These are phyloP conservation scores for Combretum micranthum DNA, from an alignment of 345 rosid species.

Conservation along the genomic window DNA sequence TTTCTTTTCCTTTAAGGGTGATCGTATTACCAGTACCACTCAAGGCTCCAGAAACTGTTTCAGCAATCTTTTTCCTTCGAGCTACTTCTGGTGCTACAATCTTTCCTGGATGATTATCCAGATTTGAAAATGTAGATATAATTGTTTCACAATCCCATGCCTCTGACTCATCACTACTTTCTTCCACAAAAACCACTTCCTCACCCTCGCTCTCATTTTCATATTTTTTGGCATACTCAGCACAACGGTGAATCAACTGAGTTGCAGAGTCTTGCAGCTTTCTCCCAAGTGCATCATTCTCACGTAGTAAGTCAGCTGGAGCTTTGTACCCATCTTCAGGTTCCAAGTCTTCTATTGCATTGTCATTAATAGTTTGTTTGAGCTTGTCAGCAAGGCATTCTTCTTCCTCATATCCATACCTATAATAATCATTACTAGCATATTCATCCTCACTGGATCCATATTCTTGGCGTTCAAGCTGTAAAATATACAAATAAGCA, in stretches of 20 bases:
- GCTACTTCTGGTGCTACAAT: constrained; percentile 53
- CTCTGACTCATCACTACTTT: constrained; percentile 74
- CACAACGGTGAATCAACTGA: constrained; percentile 42
- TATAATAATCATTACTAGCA: constrained; percentile 27
- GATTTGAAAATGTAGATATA: constrained; percentile 63
- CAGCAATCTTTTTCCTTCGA: constrained; percentile 56
- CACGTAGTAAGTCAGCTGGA: constrained; percentile 61
- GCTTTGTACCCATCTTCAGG: constrained; percentile 45
- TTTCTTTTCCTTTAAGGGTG: constrained; percentile 64
- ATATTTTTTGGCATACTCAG: constrained; percentile 57
- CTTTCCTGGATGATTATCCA: constrained; percentile 85
- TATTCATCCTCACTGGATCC: constrained; percentile 30
- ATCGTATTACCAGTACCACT: constrained; percentile 35
- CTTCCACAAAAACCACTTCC: constrained; percentile 38
- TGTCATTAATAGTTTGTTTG: constrained; percentile 31
- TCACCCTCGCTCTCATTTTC: constrained; percentile 52
- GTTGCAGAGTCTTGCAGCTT: constrained; percentile 43
- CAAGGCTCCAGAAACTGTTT: constrained; percentile 39
- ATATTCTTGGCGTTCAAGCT: constrained; percentile 75
- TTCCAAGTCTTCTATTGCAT: constrained; percentile 34
- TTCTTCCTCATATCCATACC: constrained; percentile 37
- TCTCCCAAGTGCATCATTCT: constrained; percentile 25
- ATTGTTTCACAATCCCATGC: constrained; percentile 69
- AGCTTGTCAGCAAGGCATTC: constrained; percentile 39
- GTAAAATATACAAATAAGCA: constrained; percentile 4